These are phyloP conservation scores for Hyaloperonospora brassicae DNA, from an alignment of 352 stramenopile genomes.

Conservation along the genomic window DNA sequence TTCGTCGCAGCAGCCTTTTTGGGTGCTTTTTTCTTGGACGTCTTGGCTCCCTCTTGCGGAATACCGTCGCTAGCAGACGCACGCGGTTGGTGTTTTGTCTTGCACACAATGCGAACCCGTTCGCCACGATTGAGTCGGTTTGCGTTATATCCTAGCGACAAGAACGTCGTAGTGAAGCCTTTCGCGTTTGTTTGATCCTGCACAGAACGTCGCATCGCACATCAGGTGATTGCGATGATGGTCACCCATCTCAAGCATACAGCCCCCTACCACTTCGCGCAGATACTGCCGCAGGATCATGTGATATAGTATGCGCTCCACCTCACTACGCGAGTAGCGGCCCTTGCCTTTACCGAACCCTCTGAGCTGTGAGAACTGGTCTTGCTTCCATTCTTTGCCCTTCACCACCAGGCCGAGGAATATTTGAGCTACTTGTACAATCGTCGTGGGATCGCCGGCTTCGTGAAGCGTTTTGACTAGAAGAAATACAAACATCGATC, in stretches of 20 bases:
- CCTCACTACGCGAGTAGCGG: conserved; percentile 66
- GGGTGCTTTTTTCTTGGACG: conserved; percentile 29
- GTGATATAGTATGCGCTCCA: conserved; percentile 81
- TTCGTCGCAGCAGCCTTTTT: conserved; percentile 26
- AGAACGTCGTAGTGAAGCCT: conserved; percentile 78
- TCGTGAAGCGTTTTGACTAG: conserved; percentile 56
- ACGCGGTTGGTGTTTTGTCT: conserved; percentile 51
- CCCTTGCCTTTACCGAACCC: conserved; percentile 67
- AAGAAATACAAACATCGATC: conserved; percentile 4
- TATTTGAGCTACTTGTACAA: conserved; percentile 68
- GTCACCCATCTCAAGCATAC: background rate
- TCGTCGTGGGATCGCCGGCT: conserved; percentile 48
- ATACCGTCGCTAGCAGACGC: conserved; percentile 17
- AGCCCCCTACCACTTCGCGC: conserved; percentile 46
- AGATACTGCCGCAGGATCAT: conserved; percentile 84
- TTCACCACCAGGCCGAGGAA: conserved; percentile 65
- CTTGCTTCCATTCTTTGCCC: conserved; percentile 61
- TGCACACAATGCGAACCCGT: conserved; percentile 68
- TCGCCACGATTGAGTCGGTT: conserved; percentile 52
- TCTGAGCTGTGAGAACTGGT: conserved; percentile 44
- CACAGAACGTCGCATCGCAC: background rate
- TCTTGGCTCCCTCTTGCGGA: conserved; percentile 13
- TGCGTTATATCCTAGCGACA: conserved; percentile 50
- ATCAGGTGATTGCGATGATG: background rate
- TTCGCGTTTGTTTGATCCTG: conserved; percentile 77